Evolutionary conservation across 2,329 filamentous ascomycete genomes (phyloP), one percentile per base, ranked within the genome.

Genomic region (Penicillium sp.): DNA sequence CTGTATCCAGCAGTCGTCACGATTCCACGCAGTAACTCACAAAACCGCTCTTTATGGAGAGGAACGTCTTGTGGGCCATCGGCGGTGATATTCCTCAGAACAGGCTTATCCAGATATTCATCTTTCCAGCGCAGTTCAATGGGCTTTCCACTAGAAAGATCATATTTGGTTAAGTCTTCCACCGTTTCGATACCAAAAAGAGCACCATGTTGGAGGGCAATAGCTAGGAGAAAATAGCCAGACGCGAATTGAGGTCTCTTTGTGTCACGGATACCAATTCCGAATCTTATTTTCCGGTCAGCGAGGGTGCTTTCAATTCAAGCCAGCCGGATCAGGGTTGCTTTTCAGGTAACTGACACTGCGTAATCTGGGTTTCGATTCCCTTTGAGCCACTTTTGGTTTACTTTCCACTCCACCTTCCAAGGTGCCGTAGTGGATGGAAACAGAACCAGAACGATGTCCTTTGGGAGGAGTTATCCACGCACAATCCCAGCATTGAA

Each of bases 311-410:
- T 49, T 12, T 33, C 12, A n/a, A 18, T 49, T 37, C 14, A 51
- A n/a, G n/a, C n/a, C n/a, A n/a, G n/a, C n/a, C n/a, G n/a, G 22
- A 50, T 45, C 42, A 51, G 50, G 15, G 12, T 40, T 49, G 27
- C 18, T 37, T 33, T 15, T 14, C 45, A n/a, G 44, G 26, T 52
- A 11, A 43, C 55, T 58, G 40, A 57, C 29, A 62, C 51, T 25
- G 54, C 48, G 20, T 60, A 60, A 14, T 62, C 29, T 53, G 40
- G 55, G 52, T 56, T 52, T 54, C 50, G 55, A 50, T 62, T 62
- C n/a, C 31, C 37, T 50, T 62, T 58, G 5, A 60, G 47, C 56
- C 43, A 61, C 33, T 35, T 18, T 59, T 60, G 37, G 29, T 62
- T 57, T 2, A 60, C 44, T 49, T 57, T 62, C 47, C 48, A 59